phyloP scores from a whole-genome alignment of 1,284 basidiomycete genomes.

The Cerrena zonata region DNA sequence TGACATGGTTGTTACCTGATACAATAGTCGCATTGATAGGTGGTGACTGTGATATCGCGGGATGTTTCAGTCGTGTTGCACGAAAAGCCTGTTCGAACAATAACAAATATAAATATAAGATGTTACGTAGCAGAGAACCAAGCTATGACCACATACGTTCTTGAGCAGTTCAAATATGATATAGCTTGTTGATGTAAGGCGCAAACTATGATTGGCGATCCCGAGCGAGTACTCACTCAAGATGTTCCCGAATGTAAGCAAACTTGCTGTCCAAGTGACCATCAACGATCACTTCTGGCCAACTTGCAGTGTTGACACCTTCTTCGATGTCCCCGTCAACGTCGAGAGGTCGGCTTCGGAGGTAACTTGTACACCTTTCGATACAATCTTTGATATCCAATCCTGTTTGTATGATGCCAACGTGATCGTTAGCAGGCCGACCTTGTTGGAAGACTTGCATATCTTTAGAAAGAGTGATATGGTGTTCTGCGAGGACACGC shows the following conservation, averaged over 20 bases:
- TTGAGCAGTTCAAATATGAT: conserved; percentile 86
- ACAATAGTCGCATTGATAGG: conserved; percentile 70
- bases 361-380: conserved; percentile 57
- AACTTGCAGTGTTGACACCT: conserved; percentile 27
- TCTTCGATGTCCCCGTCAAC: conserved; percentile 37
- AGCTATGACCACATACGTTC: conserved; percentile 50
- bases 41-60: conserved; percentile 37
- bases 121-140: not conserved
- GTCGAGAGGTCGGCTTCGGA: conserved; percentile 47
- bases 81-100: conserved; percentile 52
- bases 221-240: conserved; percentile 54
- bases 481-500: conserved; percentile 84
- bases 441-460: conserved; percentile 34
- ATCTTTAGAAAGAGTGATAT: conserved; percentile 74
- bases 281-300: conserved; percentile 68
- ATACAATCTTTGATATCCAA: conserved; percentile 69
- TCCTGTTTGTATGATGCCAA: conserved; percentile 82
- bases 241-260: conserved; percentile 83
- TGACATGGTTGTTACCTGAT: conserved; percentile 64
- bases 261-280: conserved; percentile 72
- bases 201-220: too few species aligned
- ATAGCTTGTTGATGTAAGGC: too few species aligned
- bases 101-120: not conserved
- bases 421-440: conserved; percentile 49
- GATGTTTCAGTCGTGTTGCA: conserved; percentile 52